Evolutionary conservation across 768 basidiomycete genomes (phyloP), one percentile per base, ranked within the genome.

Genomic region (Collybia sordida): DNA sequence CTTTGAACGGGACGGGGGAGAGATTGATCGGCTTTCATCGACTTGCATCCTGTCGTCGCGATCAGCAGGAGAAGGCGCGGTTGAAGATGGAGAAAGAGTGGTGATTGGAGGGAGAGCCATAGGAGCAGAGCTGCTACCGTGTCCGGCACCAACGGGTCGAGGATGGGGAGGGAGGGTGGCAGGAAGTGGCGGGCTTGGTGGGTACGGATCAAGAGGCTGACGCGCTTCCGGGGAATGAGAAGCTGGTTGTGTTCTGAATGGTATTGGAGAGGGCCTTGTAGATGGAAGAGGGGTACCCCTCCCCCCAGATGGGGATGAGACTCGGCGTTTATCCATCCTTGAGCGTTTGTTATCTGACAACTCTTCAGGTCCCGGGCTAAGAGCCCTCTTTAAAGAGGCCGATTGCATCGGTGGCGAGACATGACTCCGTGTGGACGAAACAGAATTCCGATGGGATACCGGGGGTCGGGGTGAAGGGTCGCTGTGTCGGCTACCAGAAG

Each of bases 81-180:
- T 77, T 11, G 83, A 82, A 5, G 79, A 64, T 2, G 86, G 83
- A 6, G 86, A 82, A 19, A 89, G 67, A 6, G 85, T 86, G 19
- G 83, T 77, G 53, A 89, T 88, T 0, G 86, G 85, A 42, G 88
- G 88, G 1, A 89, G 72, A 1, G 83, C 75, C 38, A 86, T 79
- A 17, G 73, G 55, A 17, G 58, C 61, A 5, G 73, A 70, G 7
- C 60, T 61, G 34, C 57, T 63, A 44, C 64, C 38, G 56, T 79
- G 73, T 4, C 81, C 78, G 11, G 71, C 68, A 14, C 87, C 88
- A 43, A 88, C 76, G 9, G 88, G 88, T 21, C 85, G 78, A 39
- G 88, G 88, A 61, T 88, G 88, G 21, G 86, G 85, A 36, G 88
- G 88, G 25, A 90, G 74, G 6, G 80, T 78, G 24, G 77, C 74